A percentile compares a stretch with the other conserved stretches of the same genome.
phyloP scores from a whole-genome alignment of 164 flowering plant species.

The grape (Vitis vinifera) region DNA sequence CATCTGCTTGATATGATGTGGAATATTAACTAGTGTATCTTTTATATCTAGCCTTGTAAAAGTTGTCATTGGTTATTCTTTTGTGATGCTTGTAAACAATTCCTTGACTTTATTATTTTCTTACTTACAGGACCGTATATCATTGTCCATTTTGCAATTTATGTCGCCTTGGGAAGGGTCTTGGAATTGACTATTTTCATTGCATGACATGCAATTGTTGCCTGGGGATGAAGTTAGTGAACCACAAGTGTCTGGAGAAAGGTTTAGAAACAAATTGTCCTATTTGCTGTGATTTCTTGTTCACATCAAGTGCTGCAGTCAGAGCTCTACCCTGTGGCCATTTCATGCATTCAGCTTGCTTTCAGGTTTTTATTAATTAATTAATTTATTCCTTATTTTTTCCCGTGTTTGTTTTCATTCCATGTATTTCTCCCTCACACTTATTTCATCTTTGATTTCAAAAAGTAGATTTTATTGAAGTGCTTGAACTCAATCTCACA shows the following conservation, averaged over 20 bases:
- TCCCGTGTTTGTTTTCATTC: not conserved
- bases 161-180: constrained; percentile 93
- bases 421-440: constrained; percentile 3
- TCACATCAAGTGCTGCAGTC: constrained; percentile 89
- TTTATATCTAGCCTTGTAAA: not conserved
- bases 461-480: not conserved
- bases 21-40: not conserved
- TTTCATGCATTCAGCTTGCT: constrained; percentile 97
- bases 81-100: constrained; percentile 1
- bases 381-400: not conserved
- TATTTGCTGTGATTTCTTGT: constrained; percentile 89
- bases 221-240: constrained; percentile 64
- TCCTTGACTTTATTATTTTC: not conserved
- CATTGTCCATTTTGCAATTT: constrained; percentile 98
- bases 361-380: constrained; percentile 54
- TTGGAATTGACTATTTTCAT: constrained; percentile 87
- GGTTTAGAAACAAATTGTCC: constrained; percentile 95
- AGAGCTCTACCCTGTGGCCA: constrained; percentile 98
- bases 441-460: not conserved
- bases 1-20: not conserved
- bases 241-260: constrained; percentile 93
- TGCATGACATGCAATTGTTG: constrained; percentile 99
- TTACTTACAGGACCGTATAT: constrained; percentile 68
- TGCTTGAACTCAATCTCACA: constrained; percentile 4
- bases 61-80: not conserved